Evolutionary conservation across 1,139 yeast species (phyloP).

Genomic region (Sugiyamaella japonica): DNA sequence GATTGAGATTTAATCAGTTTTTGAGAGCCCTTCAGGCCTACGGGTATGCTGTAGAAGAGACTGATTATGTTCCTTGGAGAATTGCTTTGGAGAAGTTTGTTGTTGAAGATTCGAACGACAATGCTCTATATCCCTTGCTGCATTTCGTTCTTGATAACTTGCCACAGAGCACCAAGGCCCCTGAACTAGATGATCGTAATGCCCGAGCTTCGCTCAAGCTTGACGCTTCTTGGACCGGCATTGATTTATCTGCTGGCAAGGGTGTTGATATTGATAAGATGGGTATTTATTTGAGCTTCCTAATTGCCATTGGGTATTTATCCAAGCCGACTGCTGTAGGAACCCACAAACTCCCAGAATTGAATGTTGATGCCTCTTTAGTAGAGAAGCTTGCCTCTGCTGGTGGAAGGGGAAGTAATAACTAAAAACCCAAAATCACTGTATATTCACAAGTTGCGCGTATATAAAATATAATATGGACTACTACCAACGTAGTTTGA

Average conservation of each 20-base stretch:
- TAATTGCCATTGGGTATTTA: conserved; percentile 76
- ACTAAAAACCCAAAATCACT: background rate
- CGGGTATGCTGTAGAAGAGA: conserved; percentile 67
- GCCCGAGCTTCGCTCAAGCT: conserved; percentile 61
- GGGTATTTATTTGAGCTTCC: conserved; percentile 77
- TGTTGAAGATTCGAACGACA: conserved; percentile 66
- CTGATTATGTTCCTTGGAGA: conserved; percentile 80
- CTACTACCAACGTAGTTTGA: background rate
- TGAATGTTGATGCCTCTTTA: conserved; percentile 58
- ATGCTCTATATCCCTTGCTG: conserved; percentile 86
- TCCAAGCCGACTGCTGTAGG: conserved; percentile 54
- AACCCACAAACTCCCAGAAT: conserved; percentile 53
- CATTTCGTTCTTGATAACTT: conserved; percentile 92
- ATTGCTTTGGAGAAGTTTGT: conserved; percentile 72
- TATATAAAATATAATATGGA: background rate
- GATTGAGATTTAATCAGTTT: conserved; percentile 76
- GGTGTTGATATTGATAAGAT: conserved; percentile 69
- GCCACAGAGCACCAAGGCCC: conserved; percentile 90
- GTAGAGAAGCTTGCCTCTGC: conserved; percentile 67
- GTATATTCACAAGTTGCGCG: background rate
- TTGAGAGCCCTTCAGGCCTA: conserved; percentile 61
- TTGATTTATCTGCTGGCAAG: conserved; percentile 63
- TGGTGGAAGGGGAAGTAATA: conserved; percentile 63
- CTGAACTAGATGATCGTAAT: conserved; percentile 86
- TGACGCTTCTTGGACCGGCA: conserved; percentile 65